Conservation (phyloP, 257 asterid genomes). For the Dorcoceras hygrometricum region DNA sequence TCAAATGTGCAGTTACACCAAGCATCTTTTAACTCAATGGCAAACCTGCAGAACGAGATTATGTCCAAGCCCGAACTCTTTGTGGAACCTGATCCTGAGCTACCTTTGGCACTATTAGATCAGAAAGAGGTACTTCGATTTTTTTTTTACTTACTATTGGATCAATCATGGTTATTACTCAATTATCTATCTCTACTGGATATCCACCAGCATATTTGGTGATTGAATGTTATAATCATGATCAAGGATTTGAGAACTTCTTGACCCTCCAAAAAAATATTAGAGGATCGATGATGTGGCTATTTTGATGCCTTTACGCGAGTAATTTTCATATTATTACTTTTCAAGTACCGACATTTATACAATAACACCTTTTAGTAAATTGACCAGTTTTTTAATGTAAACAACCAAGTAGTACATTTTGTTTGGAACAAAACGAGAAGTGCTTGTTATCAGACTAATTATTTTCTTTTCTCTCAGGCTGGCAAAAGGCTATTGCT, state of each 20-base stretch:
- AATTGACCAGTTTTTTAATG: no score
- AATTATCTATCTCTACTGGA: slow-evolving; percentile 16
- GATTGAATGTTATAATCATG: neutral
- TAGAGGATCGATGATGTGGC: no score
- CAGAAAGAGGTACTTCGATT: slow-evolving; percentile 66
- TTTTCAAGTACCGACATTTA: neutral
- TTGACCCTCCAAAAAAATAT: no score
- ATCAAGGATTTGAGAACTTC: no score
- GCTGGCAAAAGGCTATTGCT: slow-evolving; percentile 88
- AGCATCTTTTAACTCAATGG: slow-evolving; percentile 29
- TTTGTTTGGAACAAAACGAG: neutral
- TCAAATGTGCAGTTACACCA: slow-evolving; percentile 23
- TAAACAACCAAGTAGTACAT: neutral
- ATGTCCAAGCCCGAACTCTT: slow-evolving; percentile 90
- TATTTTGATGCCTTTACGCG: neutral
- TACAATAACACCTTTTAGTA: no score
- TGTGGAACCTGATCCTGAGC: slow-evolving; percentile 93
- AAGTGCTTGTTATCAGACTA: slow-evolving; percentile 23
- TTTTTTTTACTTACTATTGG: slow-evolving; percentile 11
- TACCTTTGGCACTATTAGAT: slow-evolving; percentile 85
- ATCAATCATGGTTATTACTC: slow-evolving; percentile 11
- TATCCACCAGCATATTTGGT: neutral
- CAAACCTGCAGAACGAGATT: slow-evolving; percentile 62
- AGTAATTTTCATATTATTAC: neutral
- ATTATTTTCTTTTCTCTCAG: slow-evolving; percentile 35